Evolutionary conservation across 371 early-diverging fungal genomes (phyloP).

Genomic region (Mortierella sp.): DNA sequence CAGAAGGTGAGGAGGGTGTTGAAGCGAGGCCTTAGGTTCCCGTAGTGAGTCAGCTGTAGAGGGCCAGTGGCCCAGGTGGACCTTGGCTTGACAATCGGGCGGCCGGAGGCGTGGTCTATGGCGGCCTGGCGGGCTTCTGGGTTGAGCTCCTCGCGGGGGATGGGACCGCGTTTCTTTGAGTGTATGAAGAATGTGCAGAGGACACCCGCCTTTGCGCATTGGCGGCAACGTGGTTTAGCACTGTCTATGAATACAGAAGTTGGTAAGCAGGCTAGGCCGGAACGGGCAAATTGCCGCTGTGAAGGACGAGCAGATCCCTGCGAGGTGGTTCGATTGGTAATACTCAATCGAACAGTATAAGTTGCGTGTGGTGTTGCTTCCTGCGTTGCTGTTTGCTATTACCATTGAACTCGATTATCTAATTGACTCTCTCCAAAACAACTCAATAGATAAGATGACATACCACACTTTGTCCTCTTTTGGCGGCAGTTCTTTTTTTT

Average conservation of each 20-base stretch:
- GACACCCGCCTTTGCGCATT: constrained; percentile 4
- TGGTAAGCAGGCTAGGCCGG: too few relatives aligned
- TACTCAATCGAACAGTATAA: too few relatives aligned
- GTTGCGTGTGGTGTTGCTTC: not conserved
- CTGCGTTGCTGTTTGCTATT: not conserved
- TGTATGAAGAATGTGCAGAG: constrained; percentile 13
- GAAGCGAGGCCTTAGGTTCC: not conserved
- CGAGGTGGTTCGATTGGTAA: too few relatives aligned
- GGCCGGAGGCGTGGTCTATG: not conserved
- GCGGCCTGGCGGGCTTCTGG: not conserved
- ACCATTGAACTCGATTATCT: too few relatives aligned
- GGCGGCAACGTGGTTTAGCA: constrained; percentile 10
- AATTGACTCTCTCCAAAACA: not conserved
- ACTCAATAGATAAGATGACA: not conserved
- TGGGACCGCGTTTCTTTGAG: constrained; percentile 13
- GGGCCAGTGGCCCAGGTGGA: not conserved
- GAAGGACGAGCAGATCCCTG: not conserved
- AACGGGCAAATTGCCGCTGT: not conserved
- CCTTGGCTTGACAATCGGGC: not conserved
- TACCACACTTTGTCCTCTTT: constrained; percentile 20
- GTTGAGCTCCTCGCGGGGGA: constrained; percentile 4
- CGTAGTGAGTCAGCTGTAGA: not conserved
- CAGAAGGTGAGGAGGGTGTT: not conserved
- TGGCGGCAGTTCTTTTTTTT: constrained; percentile 13
- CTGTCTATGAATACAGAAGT: constrained; percentile 3